Evolutionary conservation across 371 early-diverging fungal species (phyloP).

Genomic region (Chytridium lagenaria): DNA sequence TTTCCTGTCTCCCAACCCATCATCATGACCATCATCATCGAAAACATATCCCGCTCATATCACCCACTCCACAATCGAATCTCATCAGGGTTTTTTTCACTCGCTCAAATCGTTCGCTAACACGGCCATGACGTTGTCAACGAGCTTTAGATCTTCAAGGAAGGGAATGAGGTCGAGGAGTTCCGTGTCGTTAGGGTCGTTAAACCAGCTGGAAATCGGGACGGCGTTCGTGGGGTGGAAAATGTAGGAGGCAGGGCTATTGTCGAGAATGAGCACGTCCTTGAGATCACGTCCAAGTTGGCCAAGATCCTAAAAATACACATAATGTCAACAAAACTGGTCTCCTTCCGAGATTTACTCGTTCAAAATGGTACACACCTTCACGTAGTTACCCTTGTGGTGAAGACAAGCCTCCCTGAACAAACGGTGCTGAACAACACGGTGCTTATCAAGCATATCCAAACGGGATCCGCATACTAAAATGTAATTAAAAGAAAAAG

Average conservation of each 20-base stretch:
- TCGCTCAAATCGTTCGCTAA: constrained; percentile 1
- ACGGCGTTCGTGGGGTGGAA: constrained; percentile 95
- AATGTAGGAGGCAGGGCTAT: constrained; percentile 91
- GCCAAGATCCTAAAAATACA: constrained; percentile 67
- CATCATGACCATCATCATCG: too few relatives aligned
- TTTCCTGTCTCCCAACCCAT: too few relatives aligned
- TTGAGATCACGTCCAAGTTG: constrained; percentile 82
- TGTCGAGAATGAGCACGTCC: constrained; percentile 83
- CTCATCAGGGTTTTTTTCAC: too few relatives aligned
- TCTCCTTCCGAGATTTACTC: too few relatives aligned
- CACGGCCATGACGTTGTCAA: constrained; percentile 75
- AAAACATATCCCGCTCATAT: too few relatives aligned
- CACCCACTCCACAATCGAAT: too few relatives aligned
- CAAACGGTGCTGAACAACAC: constrained; percentile 86
- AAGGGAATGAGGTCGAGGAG: constrained; percentile 93
- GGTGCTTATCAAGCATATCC: constrained; percentile 86
- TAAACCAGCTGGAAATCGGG: constrained; percentile 95
- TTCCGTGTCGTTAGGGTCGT: constrained; percentile 94
- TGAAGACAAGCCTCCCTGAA: constrained; percentile 91
- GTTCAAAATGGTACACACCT: constrained; percentile 46
- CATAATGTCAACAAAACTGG: not conserved
- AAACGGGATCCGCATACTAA: constrained; percentile 97
- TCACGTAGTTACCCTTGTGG: constrained; percentile 94
- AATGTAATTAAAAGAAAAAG: not conserved
- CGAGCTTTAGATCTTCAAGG: constrained; percentile 84